Base-by-base conservation (phyloP, 2,329 filamentous ascomycete genomes). In the Microdochium bolleyi region DNA sequence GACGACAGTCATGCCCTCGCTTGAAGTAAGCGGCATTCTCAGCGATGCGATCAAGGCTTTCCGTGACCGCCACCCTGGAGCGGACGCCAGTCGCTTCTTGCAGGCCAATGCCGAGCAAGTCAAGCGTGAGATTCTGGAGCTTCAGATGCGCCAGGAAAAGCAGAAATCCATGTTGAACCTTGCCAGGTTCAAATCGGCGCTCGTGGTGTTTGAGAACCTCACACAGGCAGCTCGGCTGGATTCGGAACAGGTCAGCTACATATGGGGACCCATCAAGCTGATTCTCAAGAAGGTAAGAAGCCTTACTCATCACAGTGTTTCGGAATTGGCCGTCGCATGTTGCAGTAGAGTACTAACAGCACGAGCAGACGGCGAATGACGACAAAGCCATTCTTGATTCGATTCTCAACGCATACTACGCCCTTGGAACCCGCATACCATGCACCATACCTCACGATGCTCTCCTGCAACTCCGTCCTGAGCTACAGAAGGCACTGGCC, bases 181-280 rank as follows among this genome's bases (percentile, higher is more conserved):
- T 21, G 51, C 56, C 9, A 54, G 64, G 21, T 54, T 66, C 8
- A 41, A 60, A n/a, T 51, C 49, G 21, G 65, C 64, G 44, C 54
- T 66, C 2, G 24, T 51, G 4, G 56, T 55, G 24, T 58, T 64
- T 49, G 51, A 53, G 9, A 54, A 55, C 10, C 58, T 65, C 7
- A 55, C 50, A n/a, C 49, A 46, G 21, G 51, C 44, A 10, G 46
- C 49, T n/a, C 46, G 37, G 30, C 44, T 56, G 4, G 54, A 54
- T 19, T 13, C 25, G 4, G 53, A 53, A 11, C 52, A 60, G 11
- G 56, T 55, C 0, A 46, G 53, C 9, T 63, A 52, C n/a, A 57
- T 67, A 32, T 67, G 65, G 65, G 65, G 65, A 1, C 62, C 64
- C 1, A 56, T 61, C n/a, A 52, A 54, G 9, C 62, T 57, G 21